These are phyloP conservation scores for Saraca asoca DNA, from an alignment of 331 rosid species.

Conservation along the genomic window DNA sequence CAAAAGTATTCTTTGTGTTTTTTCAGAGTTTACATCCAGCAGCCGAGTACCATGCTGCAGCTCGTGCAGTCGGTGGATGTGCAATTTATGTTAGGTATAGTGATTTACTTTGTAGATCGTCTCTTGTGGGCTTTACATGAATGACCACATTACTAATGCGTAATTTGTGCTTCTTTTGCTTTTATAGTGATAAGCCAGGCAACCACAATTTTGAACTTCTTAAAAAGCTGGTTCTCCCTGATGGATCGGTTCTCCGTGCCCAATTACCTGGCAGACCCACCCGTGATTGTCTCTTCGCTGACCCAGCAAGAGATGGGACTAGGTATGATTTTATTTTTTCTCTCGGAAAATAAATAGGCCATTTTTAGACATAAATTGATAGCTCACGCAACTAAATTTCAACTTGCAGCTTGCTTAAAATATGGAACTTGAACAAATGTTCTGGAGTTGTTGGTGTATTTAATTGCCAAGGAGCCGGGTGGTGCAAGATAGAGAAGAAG, in stretches of 20 bases:
- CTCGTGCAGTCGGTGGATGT: constrained; percentile 94
- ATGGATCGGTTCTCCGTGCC: constrained; percentile 93
- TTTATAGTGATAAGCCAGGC: constrained; percentile 85
- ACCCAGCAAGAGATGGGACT: constrained; percentile 89
- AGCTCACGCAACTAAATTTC: constrained; percentile 25
- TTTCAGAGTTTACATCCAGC: constrained; percentile 87
- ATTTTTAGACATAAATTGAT: neutral
- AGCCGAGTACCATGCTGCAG: constrained; percentile 94
- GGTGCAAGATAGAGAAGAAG: constrained; percentile 86
- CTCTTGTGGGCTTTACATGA: neutral
- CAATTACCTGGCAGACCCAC: constrained; percentile 93
- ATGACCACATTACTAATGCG: neutral
- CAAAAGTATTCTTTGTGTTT: constrained; percentile 4
- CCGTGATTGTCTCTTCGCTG: constrained; percentile 76
- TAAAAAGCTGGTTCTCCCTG: constrained; percentile 85
- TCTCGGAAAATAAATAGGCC: neutral
- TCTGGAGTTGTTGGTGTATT: constrained; percentile 91
- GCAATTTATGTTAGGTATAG: constrained; percentile 93
- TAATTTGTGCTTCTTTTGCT: constrained; percentile 8
- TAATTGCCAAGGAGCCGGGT: constrained; percentile 99
- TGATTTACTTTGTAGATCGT: too few species aligned
- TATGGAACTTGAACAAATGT: constrained; percentile 93
- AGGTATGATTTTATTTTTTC: constrained; percentile 49
- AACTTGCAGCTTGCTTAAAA: constrained; percentile 77
- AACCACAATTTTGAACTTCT: constrained; percentile 88